Evolutionary conservation across 768 basidiomycete genomes (phyloP).

Genomic region (Podaxis rugospora): DNA sequence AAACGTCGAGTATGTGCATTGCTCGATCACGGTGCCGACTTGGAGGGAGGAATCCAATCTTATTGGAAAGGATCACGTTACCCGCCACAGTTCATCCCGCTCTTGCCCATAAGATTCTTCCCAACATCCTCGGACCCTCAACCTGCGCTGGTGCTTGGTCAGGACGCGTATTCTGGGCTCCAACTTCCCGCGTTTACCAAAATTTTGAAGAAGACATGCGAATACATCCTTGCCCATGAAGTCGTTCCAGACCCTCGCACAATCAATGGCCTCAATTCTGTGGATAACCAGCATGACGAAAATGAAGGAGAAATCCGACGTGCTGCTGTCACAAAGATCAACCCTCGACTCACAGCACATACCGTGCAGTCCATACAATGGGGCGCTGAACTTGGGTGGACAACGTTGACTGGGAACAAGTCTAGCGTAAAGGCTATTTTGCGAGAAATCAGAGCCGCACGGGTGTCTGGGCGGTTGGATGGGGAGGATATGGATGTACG

Average conservation of each 20-base stretch:
- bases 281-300: conserved; percentile 1
- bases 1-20: conserved; percentile 58
- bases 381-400: conserved; percentile 70
- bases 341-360: conserved; percentile 66
- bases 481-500: conserved; percentile 15
- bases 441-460: conserved; percentile 51
- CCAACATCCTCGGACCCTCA: conserved; percentile 22
- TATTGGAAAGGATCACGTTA: conserved; percentile 70
- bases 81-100: conserved; percentile 43
- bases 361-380: conserved; percentile 71
- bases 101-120: conserved; percentile 56
- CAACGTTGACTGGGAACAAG: conserved; percentile 84
- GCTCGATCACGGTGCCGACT: conserved; percentile 30
- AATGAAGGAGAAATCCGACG: conserved; percentile 41
- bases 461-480: conserved; percentile 28
- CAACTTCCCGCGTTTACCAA: conserved; percentile 33
- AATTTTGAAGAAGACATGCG: conserved; percentile 48
- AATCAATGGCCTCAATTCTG: conserved; percentile 12
- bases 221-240: conserved; percentile 47
- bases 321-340: conserved; percentile 47
- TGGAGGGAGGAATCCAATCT: conserved; percentile 1
- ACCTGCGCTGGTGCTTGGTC: background rate
- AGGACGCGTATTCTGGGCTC: background rate
- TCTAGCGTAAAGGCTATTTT: conserved; percentile 74
- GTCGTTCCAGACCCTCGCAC: conserved; percentile 29